Conservation (phyloP, 805 yeast genomes). For the Candida cerambycidarum region DNA sequence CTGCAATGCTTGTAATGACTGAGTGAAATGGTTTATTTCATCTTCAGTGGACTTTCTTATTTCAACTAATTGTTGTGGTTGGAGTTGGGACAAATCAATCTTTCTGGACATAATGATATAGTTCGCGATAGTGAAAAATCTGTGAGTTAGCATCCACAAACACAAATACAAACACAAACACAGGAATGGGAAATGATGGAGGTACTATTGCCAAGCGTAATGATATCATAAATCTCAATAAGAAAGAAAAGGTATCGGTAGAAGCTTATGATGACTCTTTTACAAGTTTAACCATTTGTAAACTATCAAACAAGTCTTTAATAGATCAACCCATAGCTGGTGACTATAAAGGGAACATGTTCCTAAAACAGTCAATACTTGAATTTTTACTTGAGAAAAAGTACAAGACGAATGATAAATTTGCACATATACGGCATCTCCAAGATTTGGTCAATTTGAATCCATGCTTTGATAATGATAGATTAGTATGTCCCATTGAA, state of each 20-base stretch:
- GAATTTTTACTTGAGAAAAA: slow-evolving; percentile 50
- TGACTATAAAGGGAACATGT: slow-evolving; percentile 67
- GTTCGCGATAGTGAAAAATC: background rate
- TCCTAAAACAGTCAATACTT: slow-evolving; percentile 61
- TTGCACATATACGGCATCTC: slow-evolving; percentile 23
- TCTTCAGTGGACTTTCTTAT: slow-evolving; percentile 80
- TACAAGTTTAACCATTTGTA: slow-evolving; percentile 38
- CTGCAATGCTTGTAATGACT: slow-evolving; percentile 78
- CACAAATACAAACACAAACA: no score
- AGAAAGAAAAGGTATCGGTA: slow-evolving; percentile 17
- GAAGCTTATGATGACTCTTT: slow-evolving; percentile 12
- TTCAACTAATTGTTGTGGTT: slow-evolving; percentile 81
- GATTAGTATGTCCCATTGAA: slow-evolving; percentile 33
- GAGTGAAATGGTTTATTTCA: slow-evolving; percentile 82
- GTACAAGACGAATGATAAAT: slow-evolving; percentile 15
- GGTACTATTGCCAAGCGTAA: slow-evolving; percentile 64
- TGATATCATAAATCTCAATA: slow-evolving; percentile 42
- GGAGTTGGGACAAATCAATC: slow-evolving; percentile 66
- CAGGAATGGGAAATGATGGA: slow-evolving; percentile 57
- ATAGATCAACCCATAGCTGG: slow-evolving; percentile 52
- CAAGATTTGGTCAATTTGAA: slow-evolving; percentile 27
- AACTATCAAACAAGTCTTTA: slow-evolving; percentile 44
- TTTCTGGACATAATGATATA: slow-evolving; percentile 15
- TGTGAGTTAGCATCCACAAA: no score
- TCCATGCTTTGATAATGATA: slow-evolving; percentile 19